Percentiles rank a stretch among this genome's conserved stretches.
Conservation (phyloP, 352 stramenopile genomes). For the Globisporangium polare region DNA sequence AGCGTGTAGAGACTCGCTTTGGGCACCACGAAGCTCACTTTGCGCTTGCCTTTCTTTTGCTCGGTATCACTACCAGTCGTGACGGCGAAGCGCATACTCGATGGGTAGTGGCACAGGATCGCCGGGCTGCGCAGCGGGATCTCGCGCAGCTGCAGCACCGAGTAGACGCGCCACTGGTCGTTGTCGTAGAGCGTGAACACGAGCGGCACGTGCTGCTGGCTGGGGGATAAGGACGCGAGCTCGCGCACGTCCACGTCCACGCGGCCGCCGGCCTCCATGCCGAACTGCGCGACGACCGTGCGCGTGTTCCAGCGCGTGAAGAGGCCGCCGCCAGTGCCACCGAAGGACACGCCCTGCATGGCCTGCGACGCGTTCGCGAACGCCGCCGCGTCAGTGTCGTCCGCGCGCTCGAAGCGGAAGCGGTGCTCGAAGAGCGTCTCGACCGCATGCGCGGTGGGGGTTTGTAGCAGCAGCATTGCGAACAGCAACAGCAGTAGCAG, state of each 20-base stretch:
- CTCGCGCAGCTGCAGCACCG: constrained; percentile 53
- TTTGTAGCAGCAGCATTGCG: not conserved
- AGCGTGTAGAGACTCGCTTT: constrained; percentile 56
- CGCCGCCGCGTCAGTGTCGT: not conserved
- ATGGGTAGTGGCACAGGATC: constrained; percentile 60
- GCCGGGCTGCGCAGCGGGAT: constrained; percentile 49
- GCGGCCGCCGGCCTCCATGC: constrained; percentile 45
- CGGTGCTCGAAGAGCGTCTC: constrained; percentile 12
- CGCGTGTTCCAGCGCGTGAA: constrained; percentile 56
- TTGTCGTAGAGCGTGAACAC: constrained; percentile 59
- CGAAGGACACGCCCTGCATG: constrained; percentile 7
- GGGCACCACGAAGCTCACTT: not conserved
- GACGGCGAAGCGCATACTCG: constrained; percentile 39
- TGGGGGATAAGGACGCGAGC: constrained; percentile 24
- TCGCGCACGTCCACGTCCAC: constrained; percentile 39
- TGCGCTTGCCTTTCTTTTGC: not conserved
- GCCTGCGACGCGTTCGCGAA: constrained; percentile 9
- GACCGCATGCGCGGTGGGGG: not conserved
- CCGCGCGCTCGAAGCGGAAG: constrained; percentile 10
- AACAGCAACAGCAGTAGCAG: not conserved
- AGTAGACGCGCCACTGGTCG: constrained; percentile 59
- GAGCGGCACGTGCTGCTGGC: constrained; percentile 22
- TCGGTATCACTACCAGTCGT: not conserved
- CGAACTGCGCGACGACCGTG: constrained; percentile 48
- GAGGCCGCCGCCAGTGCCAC: not conserved